Evolutionary conservation across 306 rosid genomes (phyloP), one percentile per base, ranked within the genome.

Genomic region (Vicia sativa): DNA sequence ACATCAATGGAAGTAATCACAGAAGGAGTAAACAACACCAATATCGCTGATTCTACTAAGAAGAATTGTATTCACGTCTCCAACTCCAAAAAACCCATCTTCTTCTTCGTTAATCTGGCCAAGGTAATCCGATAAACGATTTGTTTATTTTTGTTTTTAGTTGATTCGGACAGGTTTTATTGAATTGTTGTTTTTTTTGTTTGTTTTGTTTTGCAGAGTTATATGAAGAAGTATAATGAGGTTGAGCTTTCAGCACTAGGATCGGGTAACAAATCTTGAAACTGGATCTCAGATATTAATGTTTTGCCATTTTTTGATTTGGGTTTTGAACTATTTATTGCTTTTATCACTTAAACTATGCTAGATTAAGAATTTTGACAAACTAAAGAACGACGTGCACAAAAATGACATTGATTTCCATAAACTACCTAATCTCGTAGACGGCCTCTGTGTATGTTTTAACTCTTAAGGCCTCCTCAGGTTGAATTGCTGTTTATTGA

Each of bases 201-300:
- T 44, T n/a, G 4, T 3, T 28, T 7, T 50, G 38, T 34, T 43
- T 58, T 43, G 78, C 81, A 89, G 96, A 89, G 84, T 79, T 89
- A 89, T 72, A 86, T 89, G 92, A 87, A 86, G 74, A 90, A 77
- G 67, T 79, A 89, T 72, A 84, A 89, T 48, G 96, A 89, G 77
- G 90, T 89, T 13, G 96, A 89, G 76, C 90, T 89, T 11, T 89
- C 96, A 15, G 96, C 92, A 37, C 80, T 89, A 3, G 96, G 96
- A 83, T 86, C 87, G 96, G 96, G 96, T 89, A 78, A 56, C 2
- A 29, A 37, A 70, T 81, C 62, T 31, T 62, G 8, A 29, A 39
- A 38, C 69, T 12, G 55, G n/a, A 18, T 62, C 59, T 10, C 4
- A 14, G 11, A 61, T 1, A 35, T 28, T 15, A 6, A 2, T 56